A percentile compares a stretch with the other conserved stretches of the same genome.
phyloP scores from a whole-genome alignment of 345 rosid genomes.

The Gossypium anomalum region DNA sequence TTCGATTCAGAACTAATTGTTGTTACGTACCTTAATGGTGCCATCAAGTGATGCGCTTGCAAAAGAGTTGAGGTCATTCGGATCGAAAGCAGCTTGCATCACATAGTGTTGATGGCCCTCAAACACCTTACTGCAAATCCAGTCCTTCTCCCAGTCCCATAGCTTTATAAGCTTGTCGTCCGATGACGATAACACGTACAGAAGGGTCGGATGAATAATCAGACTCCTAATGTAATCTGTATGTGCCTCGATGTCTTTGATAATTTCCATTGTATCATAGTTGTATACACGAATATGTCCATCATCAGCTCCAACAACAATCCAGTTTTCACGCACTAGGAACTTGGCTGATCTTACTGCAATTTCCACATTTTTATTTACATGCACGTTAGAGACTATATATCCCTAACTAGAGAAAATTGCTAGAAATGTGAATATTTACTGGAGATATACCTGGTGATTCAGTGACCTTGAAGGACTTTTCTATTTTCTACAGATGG shows the following conservation, averaged over 20 bases:
- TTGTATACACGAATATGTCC: slow-evolving; percentile 75
- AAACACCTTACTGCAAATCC: slow-evolving; percentile 65
- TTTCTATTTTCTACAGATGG: slow-evolving; percentile 8
- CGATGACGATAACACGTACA: slow-evolving; percentile 63
- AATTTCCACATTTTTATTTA: neutral
- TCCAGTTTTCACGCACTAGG: slow-evolving; percentile 33
- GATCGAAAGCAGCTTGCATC: slow-evolving; percentile 84
- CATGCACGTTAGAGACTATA: neutral
- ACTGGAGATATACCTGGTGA: slow-evolving; percentile 6
- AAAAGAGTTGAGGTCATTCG: slow-evolving; percentile 69
- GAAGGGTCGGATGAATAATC: slow-evolving; percentile 72
- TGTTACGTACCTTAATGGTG: slow-evolving; percentile 49
- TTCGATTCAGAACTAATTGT: neutral
- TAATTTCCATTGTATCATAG: slow-evolving; percentile 67
- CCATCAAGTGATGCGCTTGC: slow-evolving; percentile 88
- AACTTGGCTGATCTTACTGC: slow-evolving; percentile 19
- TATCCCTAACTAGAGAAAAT: neutral
- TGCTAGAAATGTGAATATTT: neutral
- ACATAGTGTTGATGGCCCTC: slow-evolving; percentile 92
- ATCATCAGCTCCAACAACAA: slow-evolving; percentile 84
- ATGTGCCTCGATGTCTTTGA: slow-evolving; percentile 80
- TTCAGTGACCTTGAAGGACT: slow-evolving; percentile 12
- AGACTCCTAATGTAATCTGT: slow-evolving; percentile 78
- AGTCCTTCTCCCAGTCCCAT: slow-evolving; percentile 90
- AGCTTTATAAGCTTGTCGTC: slow-evolving; percentile 85